Conservation (phyloP, 169 alveolate genomes). For the Eimeria praecox region DNA sequence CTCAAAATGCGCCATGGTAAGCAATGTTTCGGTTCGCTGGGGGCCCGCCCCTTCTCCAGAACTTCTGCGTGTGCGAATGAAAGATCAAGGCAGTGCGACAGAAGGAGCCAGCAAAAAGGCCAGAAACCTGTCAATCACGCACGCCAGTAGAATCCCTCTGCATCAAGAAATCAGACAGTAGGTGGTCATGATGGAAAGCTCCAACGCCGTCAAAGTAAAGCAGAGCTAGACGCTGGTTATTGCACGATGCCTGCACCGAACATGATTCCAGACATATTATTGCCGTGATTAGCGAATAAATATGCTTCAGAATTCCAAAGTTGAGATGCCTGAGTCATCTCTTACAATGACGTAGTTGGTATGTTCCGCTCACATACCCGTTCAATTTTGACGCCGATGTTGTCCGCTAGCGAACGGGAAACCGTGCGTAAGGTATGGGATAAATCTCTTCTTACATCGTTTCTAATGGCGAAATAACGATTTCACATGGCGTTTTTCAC, state of each 20-base stretch:
- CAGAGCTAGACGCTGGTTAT: background rate
- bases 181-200: background rate
- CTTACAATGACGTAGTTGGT: background rate
- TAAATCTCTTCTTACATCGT: background rate
- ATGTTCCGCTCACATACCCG: background rate
- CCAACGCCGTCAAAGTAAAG: background rate
- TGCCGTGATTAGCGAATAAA: background rate
- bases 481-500: background rate
- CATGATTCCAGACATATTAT: background rate
- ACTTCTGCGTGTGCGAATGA: background rate
- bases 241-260: background rate
- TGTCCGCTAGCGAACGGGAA: background rate
- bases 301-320: background rate
- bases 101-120: background rate
- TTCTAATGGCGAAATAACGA: background rate
- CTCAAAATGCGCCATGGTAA: background rate
- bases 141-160: background rate
- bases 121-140: background rate
- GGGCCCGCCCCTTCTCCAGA: background rate
- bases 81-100: background rate
- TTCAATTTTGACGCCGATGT: background rate
- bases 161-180: background rate
- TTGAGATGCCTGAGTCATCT: background rate
- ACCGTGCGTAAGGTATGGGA: background rate
- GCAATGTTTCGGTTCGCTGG: background rate